A percentile compares a stretch with the other conserved stretches of the same genome.
These are phyloP conservation scores for Salix exigua DNA, from an alignment of 345 rosid genomes.

Conservation along the genomic window DNA sequence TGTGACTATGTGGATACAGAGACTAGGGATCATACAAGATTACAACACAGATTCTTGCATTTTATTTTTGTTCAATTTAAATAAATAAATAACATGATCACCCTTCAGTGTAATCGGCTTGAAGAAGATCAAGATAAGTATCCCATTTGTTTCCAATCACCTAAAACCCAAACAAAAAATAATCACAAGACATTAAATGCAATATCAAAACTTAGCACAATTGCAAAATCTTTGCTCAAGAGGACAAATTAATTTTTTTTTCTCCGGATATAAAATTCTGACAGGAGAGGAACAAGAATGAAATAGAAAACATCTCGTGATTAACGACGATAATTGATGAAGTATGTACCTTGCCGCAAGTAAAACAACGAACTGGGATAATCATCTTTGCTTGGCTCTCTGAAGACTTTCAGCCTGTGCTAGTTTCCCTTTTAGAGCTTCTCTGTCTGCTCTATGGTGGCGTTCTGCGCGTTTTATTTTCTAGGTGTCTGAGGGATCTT, in stretches of 20 bases:
- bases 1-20: too few species aligned
- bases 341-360: slow-evolving; percentile 60
- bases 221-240: neutral
- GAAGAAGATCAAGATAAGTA: slow-evolving; percentile 68
- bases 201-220: neutral
- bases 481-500: neutral
- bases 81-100: slow-evolving; percentile 10
- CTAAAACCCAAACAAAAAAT: slow-evolving; percentile 20
- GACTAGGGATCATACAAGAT: too few species aligned
- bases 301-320: neutral
- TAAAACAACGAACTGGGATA: slow-evolving; percentile 77
- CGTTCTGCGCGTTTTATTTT: neutral
- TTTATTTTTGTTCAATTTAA: neutral
- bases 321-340: neutral
- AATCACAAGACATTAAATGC: neutral
- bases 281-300: too few species aligned
- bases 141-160: slow-evolving; percentile 85
- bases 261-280: neutral
- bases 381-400: slow-evolving; percentile 40
- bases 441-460: neutral
- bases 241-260: neutral
- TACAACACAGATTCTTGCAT: too few species aligned
- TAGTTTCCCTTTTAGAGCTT: neutral
- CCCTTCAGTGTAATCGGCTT: slow-evolving; percentile 75
- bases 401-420: neutral